Evolutionary conservation across 441 rosid genomes (phyloP), one percentile per base, ranked within the genome.

Genomic region (California macrophylla): DNA sequence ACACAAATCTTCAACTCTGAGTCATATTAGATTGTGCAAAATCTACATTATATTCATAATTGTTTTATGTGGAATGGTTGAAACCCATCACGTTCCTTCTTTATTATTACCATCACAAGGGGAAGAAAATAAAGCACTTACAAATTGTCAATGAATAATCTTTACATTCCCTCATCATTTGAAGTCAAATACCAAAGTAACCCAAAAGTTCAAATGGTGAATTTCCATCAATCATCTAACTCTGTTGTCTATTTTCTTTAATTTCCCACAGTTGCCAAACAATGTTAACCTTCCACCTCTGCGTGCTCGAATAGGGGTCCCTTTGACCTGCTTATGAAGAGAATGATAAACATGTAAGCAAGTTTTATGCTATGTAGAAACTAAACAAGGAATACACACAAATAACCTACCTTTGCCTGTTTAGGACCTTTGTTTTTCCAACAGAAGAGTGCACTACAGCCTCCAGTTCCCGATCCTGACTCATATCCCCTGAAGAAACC

Each of bases 371-470:
- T 13, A 8, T 4, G n/a, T 18, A 58, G 29, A 23, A 30, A 9
- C 3, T 20, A 60, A 40, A 25, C 16, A 56, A 36, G 6, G 13
- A 54, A 34, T 60, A 63, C 61, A 21, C 13, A 23, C 12, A 20
- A 62, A 69, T 13, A 69, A n/a, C 80, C 65, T 69, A 91, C 98
- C 97, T 88, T 89, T 72, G 61, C 84, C 76, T 78, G 78, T 74
- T 71, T 84, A 0, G 4, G 85, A 75, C 83, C 69, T 74, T 79
- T 87, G 63, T 30, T 66, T 64, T 72, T 90, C 98, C 98, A 94
- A 79, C 97, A 94, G 82, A 91, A 80, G 64, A 94, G 81, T 25
- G 84, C 81, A 36, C 86, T 82, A 82, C 98, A 94, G 60, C 96
- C 97, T 67, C 91, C 85, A 32, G 77, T 75, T 42, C 84, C 89